Base-by-base conservation (phyloP, 139 green algal genomes). In the Medakamo hakoo region DNA sequence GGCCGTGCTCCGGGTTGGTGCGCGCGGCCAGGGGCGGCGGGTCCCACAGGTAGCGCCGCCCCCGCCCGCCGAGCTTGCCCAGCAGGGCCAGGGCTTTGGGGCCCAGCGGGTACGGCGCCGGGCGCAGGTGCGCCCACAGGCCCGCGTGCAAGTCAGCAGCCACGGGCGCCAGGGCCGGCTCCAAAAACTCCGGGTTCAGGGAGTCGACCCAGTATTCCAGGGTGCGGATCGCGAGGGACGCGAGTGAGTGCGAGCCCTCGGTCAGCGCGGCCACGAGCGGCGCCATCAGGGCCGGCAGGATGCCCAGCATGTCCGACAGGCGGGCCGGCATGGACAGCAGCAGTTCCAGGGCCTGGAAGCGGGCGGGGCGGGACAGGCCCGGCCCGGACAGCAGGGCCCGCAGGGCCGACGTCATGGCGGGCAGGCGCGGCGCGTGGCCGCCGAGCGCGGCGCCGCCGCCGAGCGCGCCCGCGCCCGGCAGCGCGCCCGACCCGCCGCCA, bases 51-150 rank as follows among this genome's bases (percentile, higher is more conserved):
- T 87, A 95, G 55, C 87, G 78, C 21, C 92, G 81, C 70, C 90
- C 92, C 32, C 91, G 79, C 9, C 92, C 92, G 25, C 92, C 92
- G 62, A 98, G 82, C 75, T 98, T 98, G 29, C 92, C 92, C 25
- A 98, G 82, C 64, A 98, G 74, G 65, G 87, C 79, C 58, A 87
- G 74, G 30, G 84, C 82, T 73, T 89, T 92, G 29, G 66, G 61
- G 4, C 80, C 84, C 65, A 91, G 86, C 19, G 73, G 72, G 64
- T 83, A 76, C 27, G 77, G 84, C 31, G 67, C 65, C 14, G 84
- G 92, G 60, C 80, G 80, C 25, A 98, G 80, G 73, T 94, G 83
- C 5, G 63, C 70, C 86, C 86, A 95, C 30, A 98, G 78, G 0
- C 86, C 80, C 23, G 76, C 58, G 77, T 96, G 88, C 3, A 98